Evolutionary conservation across 768 basidiomycete genomes (phyloP).

Genomic region (Suillus ampliporus): DNA sequence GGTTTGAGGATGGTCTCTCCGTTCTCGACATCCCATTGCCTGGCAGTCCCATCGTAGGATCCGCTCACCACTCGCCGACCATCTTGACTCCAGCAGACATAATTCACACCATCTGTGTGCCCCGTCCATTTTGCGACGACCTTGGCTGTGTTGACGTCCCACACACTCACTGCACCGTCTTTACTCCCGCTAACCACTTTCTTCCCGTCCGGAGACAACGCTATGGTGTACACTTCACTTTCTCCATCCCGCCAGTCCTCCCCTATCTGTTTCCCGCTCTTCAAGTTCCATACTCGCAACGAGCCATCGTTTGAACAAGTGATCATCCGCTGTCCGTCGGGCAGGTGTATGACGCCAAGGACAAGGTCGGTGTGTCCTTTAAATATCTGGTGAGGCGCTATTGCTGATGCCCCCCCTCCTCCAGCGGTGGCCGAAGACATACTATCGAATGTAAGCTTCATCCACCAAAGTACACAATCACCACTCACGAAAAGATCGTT

Average conservation of each 20-base stretch:
- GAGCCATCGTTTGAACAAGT: background rate
- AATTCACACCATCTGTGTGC: accelerated
- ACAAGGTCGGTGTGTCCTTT: background rate
- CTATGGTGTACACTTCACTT: background rate
- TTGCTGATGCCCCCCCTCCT: no score
- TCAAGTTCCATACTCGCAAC: background rate
- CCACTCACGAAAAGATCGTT: no score
- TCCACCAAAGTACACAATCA: background rate
- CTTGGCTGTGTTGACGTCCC: background rate
- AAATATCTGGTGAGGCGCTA: background rate
- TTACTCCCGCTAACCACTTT: background rate
- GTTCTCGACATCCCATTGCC: background rate
- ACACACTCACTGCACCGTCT: background rate
- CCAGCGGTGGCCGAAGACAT: background rate
- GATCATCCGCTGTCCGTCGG: background rate
- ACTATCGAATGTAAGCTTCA: no score
- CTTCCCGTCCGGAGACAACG: background rate
- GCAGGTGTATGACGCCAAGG: background rate
- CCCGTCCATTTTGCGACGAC: background rate
- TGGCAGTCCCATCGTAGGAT: background rate
- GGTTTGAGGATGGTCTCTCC: background rate
- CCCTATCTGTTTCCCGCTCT: background rate
- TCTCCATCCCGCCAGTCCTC: background rate
- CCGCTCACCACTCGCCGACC: background rate
- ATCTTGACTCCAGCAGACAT: background rate